phyloP scores from a whole-genome alignment of 2,329 filamentous ascomycete species.

The Pestalotiopsis sp. region DNA sequence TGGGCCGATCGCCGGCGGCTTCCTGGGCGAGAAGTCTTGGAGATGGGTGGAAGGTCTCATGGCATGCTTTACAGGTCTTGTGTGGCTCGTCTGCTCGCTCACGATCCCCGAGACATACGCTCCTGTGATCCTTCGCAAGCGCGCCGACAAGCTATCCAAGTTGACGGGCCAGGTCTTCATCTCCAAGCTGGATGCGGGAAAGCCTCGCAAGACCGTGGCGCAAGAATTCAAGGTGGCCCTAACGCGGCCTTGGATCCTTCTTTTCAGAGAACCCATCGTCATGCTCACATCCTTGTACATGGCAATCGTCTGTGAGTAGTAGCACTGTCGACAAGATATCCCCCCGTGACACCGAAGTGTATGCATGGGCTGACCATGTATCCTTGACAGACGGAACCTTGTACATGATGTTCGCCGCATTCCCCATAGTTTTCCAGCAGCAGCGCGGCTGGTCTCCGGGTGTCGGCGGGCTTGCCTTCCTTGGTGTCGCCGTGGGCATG shows the following conservation, averaged over 20 bases:
- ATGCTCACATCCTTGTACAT: constrained; percentile 65
- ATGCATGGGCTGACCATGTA: no score
- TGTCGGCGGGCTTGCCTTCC: constrained; percentile 63
- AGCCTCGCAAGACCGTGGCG: constrained; percentile 40
- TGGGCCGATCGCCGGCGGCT: constrained; percentile 67
- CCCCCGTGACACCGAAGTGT: background rate
- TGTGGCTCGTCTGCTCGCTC: constrained; percentile 56
- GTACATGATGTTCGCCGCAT: constrained; percentile 56
- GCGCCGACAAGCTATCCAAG: constrained; percentile 50
- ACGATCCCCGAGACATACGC: constrained; percentile 62
- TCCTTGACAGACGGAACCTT: constrained; percentile 18
- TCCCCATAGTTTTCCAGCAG: constrained; percentile 66
- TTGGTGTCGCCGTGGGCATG: constrained; percentile 70
- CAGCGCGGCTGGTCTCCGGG: constrained; percentile 59
- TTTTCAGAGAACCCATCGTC: constrained; percentile 72
- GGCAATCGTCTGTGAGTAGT: constrained; percentile 52
- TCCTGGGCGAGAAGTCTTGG: constrained; percentile 65
- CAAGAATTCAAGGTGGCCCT: constrained; percentile 58
- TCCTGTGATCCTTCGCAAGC: constrained; percentile 55
- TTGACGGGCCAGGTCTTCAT: constrained; percentile 56
- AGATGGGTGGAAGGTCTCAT: constrained; percentile 69
- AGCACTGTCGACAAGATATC: background rate
- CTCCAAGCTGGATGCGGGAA: constrained; percentile 47
- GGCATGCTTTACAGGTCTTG: constrained; percentile 60
- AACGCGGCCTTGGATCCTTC: constrained; percentile 65